phyloP scores from a whole-genome alignment of 2,329 filamentous ascomycete genomes.

The Cladosporium sp. region DNA sequence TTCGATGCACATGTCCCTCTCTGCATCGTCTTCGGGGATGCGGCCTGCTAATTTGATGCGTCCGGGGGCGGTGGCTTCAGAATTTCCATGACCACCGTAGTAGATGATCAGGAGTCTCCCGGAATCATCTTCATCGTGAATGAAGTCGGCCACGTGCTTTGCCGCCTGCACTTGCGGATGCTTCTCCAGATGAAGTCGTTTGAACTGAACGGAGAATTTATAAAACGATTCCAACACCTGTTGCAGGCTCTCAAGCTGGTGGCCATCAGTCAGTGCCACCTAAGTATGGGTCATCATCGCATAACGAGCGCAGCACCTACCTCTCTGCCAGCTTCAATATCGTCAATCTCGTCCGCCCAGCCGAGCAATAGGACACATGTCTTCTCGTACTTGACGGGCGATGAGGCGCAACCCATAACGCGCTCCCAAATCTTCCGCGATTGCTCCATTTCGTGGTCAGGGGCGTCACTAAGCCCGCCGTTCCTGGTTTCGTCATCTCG shows the following conservation, averaged over 20 bases:
- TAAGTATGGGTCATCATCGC: no score
- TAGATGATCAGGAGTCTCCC: neutral
- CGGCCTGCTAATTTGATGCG: neutral
- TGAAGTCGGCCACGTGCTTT: neutral
- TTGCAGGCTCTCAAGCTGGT: neutral
- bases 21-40: neutral
- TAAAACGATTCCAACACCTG: neutral
- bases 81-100: neutral
- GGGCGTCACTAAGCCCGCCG: neutral
- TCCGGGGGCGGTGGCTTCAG: neutral
- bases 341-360: neutral
- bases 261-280: neutral
- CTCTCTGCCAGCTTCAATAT: neutral
- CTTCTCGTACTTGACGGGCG: neutral
- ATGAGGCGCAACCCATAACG: neutral
- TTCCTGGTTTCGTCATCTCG: neutral
- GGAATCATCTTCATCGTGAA: neutral
- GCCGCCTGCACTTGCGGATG: slow-evolving; percentile 1
- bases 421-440: neutral
- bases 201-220: neutral
- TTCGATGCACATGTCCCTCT: neutral
- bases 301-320: neutral
- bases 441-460: neutral
- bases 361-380: slow-evolving; percentile 5
- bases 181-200: neutral